These are phyloP conservation scores for Stereum hirsutum DNA, from an alignment of 1,284 basidiomycete species.

Conservation along the genomic window DNA sequence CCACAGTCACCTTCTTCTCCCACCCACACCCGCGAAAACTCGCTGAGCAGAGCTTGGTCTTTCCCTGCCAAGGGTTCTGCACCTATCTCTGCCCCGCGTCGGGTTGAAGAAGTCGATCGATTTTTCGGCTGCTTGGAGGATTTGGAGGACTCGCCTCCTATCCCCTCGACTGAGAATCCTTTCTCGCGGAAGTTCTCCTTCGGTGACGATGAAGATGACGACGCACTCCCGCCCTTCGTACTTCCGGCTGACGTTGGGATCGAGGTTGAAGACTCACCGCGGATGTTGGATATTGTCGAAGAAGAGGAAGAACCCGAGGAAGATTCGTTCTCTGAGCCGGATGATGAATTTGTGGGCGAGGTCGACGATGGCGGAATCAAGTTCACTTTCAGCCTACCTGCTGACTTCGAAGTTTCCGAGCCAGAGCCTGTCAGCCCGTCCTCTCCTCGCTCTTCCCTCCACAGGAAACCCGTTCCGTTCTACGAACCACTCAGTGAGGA, in stretches of 20 bases:
- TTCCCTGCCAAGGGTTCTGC: constrained; percentile 40
- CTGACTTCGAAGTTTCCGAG: constrained; percentile 14
- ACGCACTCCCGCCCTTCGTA: constrained; percentile 36
- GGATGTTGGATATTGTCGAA: constrained; percentile 23
- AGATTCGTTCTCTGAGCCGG: constrained; percentile 20
- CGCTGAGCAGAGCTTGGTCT: constrained; percentile 61
- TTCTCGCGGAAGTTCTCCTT: constrained; percentile 46
- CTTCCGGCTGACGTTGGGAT: constrained; percentile 41
- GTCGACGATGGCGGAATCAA: constrained; percentile 53
- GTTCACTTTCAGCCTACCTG: constrained; percentile 56
- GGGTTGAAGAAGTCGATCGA: constrained; percentile 43
- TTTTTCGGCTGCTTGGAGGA: constrained; percentile 73
- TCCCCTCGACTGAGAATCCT: constrained; percentile 28
- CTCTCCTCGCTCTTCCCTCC: constrained; percentile 7
- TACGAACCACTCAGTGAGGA: constrained; percentile 20
- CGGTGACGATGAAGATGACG: constrained; percentile 36
- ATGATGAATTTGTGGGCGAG: constrained; percentile 36
- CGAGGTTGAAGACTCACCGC: constrained; percentile 26
- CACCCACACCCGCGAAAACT: constrained; percentile 27
- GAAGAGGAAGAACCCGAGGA: constrained; percentile 38
- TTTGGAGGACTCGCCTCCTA: constrained; percentile 37
- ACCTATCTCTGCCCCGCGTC: constrained; percentile 14
- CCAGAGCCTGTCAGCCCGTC: constrained; percentile 12
- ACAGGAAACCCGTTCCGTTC: constrained; percentile 11
- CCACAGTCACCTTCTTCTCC: constrained; percentile 11